phyloP scores from a whole-genome alignment of 345 rosid genomes.

The Isatis tinctoria region DNA sequence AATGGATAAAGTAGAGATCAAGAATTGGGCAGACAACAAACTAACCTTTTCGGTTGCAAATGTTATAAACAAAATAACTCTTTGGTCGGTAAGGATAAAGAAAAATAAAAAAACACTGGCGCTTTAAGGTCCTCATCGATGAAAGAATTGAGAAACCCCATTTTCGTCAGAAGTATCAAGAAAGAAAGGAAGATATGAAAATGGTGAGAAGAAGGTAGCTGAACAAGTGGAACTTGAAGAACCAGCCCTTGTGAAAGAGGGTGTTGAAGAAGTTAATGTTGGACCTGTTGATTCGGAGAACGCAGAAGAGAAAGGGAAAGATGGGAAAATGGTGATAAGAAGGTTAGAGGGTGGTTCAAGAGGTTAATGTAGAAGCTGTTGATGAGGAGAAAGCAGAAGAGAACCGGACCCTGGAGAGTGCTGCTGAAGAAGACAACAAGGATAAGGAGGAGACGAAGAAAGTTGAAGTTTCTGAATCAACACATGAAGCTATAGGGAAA shows the following conservation, averaged over 20 bases:
- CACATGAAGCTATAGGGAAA: not conserved
- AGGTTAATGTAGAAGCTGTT: not conserved
- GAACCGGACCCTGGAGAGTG: not conserved
- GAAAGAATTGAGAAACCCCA: not conserved
- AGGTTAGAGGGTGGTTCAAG: not conserved
- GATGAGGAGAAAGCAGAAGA: not conserved
- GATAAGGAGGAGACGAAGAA: not conserved
- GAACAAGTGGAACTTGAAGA: conserved; percentile 8
- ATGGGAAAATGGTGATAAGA: conserved; percentile 12
- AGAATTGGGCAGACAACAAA: not conserved
- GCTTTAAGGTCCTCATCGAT: not conserved
- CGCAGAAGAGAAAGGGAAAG: not conserved
- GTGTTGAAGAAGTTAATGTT: not conserved
- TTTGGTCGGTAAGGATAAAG: not conserved
- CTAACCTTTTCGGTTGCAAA: not conserved
- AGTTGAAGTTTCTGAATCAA: conserved; percentile 1
- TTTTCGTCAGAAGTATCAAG: not conserved
- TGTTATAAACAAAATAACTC: not conserved
- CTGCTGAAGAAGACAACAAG: not conserved
- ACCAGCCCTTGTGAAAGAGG: not conserved
- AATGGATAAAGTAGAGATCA: not conserved
- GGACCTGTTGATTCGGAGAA: not conserved
- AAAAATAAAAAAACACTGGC: too few relatives aligned
- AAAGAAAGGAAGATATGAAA: not conserved
- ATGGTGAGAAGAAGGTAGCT: conserved; percentile 12